phyloP scores from a whole-genome alignment of 2,329 filamentous ascomycete species.

The Graphiopsis chlorocephala region DNA sequence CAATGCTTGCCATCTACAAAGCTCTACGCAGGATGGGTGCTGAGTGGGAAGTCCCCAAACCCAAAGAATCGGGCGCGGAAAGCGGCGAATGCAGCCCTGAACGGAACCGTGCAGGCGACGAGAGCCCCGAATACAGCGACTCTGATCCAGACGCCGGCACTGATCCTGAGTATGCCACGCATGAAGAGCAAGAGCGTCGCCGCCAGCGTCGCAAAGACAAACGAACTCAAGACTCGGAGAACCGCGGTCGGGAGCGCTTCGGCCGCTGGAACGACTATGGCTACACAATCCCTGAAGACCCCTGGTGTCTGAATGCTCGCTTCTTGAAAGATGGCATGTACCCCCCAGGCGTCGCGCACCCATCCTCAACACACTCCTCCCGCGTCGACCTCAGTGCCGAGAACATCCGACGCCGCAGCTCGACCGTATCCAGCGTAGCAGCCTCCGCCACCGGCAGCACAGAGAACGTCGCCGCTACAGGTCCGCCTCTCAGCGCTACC shows the following conservation, averaged over 20 bases:
- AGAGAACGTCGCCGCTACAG: conserved; percentile 30
- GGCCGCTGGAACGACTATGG: conserved; percentile 54
- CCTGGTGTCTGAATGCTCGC: conserved; percentile 89
- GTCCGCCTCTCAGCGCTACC: conserved; percentile 13
- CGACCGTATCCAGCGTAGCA: conserved; percentile 24
- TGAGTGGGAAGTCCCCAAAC: conserved; percentile 67
- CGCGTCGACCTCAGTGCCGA: conserved; percentile 44
- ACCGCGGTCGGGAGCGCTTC: conserved; percentile 40
- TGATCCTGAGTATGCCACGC: conserved; percentile 38
- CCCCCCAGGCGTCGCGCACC: conserved; percentile 49
- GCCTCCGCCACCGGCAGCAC: conserved; percentile 24
- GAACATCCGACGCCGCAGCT: conserved; percentile 25
- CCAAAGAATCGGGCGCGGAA: conserved; percentile 31
- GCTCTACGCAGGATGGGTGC: conserved; percentile 84
- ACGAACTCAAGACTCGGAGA: conserved; percentile 19
- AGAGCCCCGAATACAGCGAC: conserved; percentile 39
- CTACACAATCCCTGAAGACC: conserved; percentile 86
- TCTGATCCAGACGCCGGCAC: conserved; percentile 38
- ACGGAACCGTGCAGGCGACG: conserved; percentile 25
- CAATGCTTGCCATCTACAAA: conserved; percentile 91
- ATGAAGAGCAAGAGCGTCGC: conserved; percentile 35
- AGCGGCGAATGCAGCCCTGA: conserved; percentile 34
- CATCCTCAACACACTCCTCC: conserved; percentile 49
- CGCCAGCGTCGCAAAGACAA: conserved; percentile 24
- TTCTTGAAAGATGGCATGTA: conserved; percentile 80